Base-by-base conservation (phyloP, 2,329 filamentous ascomycete genomes). In the Scedosporium apiospermum region DNA sequence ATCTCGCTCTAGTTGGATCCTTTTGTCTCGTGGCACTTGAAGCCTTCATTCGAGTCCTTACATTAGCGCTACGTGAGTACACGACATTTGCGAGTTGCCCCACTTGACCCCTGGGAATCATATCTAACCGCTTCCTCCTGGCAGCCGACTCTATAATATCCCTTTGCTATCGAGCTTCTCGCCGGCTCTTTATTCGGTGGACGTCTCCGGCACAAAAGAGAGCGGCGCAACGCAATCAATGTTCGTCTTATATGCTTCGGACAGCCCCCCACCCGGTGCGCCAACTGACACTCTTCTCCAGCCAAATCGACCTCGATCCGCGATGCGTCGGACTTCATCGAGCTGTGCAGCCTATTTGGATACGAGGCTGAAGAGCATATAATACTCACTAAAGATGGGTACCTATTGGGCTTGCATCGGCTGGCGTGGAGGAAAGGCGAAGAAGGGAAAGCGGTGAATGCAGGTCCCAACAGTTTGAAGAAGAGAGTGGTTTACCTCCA, bases 331-430 rank as follows among this genome's bases (percentile, higher is more conserved):
- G 95, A 98, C 71, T 98, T 99, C 73, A 86, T 91, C 57, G 93
- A 98, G 71, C 83, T 99, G n/a, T 98, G 93, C 75, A 88, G 87
- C 46, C 78, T 96, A 12, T 96, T 88, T 74, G 93, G 93, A 57
- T 98, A 97, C 75, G 89, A 91, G 68, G 91, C 93, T 5, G 95
- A 99, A 73, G 95, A 99, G 76, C 95, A 99, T 73, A 88, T 99
- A 59, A 90, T 96, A 10, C 93, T 96, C 75, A 99, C 95, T 2
- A 87, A 86, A 65, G 95, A 99, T 78, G 95, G 95, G 16, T 99
- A 96, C 71, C 80, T 99, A 55, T 83, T 99, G 16, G 93, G 93
- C 7, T 76, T 98, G 63, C 95, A 99, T 74, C 85, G 95, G 6
- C 77, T 99, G 57, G 90, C 90, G 21, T 96, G 89, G 84, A 85